These are phyloP conservation scores for Smittium mucronatum DNA, from an alignment of 371 early-diverging fungal genomes.

Conservation along the genomic window DNA sequence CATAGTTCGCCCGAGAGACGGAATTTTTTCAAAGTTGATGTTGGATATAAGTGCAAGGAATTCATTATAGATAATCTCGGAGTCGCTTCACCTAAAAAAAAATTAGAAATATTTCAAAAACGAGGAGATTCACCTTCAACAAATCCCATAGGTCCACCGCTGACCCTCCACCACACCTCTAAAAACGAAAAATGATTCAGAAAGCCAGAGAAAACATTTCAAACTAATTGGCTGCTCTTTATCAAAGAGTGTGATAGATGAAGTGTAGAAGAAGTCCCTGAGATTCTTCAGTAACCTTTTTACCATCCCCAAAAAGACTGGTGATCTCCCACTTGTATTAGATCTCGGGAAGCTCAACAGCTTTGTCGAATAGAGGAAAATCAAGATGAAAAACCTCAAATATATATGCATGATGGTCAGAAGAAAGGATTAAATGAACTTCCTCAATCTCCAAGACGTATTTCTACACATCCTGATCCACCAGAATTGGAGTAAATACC, in stretches of 20 bases:
- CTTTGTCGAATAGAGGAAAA: constrained; percentile 20
- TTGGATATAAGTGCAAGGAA: background rate
- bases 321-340: background rate
- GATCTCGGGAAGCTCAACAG: constrained; percentile 3
- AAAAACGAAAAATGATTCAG: background rate
- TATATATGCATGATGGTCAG: constrained; percentile 23
- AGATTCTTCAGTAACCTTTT: constrained; percentile 10
- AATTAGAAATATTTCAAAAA: background rate
- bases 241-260: constrained; percentile 9
- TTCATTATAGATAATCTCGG: background rate
- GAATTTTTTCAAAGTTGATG: background rate
- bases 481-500: background rate
- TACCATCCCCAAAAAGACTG: constrained; percentile 2
- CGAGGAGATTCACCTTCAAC: background rate
- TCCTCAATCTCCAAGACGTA: background rate
- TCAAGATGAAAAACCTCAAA: constrained; percentile 22
- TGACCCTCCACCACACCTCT: background rate
- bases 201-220: background rate
- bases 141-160: background rate
- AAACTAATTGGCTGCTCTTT: background rate
- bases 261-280: background rate
- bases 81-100: background rate
- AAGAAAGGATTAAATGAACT: background rate
- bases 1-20: background rate
- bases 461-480: background rate